These are phyloP conservation scores for Yamadazyma olivae DNA, from an alignment of 805 yeast genomes.

Conservation along the genomic window DNA sequence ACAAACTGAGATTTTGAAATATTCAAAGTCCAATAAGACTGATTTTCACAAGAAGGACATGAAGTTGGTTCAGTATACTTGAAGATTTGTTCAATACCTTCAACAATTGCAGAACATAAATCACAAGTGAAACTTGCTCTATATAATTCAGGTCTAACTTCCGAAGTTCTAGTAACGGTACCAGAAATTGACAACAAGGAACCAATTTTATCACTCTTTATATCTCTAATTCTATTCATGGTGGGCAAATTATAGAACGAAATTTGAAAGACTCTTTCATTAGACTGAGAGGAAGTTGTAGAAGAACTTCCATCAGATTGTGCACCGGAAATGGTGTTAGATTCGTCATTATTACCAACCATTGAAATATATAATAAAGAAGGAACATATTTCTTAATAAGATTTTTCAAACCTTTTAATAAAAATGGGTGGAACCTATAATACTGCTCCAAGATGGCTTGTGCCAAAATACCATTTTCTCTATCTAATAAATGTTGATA, in stretches of 20 bases:
- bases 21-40: conserved; percentile 79
- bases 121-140: conserved; percentile 88
- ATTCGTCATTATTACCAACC: conserved; percentile 40
- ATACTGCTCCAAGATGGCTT: conserved; percentile 87
- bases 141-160: conserved; percentile 91
- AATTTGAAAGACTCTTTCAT: conserved; percentile 81
- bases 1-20: conserved; percentile 81
- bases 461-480: conserved; percentile 84
- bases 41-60: conserved; percentile 88
- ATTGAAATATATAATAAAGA: conserved; percentile 45
- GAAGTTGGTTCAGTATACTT: conserved; percentile 92
- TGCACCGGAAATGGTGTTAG: conserved; percentile 14
- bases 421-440: conserved; percentile 89
- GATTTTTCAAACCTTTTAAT: conserved; percentile 66
- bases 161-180: conserved; percentile 93
- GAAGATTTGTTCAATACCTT: conserved; percentile 89
- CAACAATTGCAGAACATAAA: conserved; percentile 77
- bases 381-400: conserved; percentile 76
- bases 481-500: conserved; percentile 71
- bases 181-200: conserved; percentile 82
- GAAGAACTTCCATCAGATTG: conserved; percentile 24
- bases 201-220: conserved; percentile 87
- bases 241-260: conserved; percentile 85
- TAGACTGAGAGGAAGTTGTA: conserved; percentile 44
- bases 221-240: conserved; percentile 80